Evolutionary conservation across 805 yeast genomes (phyloP).

Genomic region (Priceomyces medius): DNA sequence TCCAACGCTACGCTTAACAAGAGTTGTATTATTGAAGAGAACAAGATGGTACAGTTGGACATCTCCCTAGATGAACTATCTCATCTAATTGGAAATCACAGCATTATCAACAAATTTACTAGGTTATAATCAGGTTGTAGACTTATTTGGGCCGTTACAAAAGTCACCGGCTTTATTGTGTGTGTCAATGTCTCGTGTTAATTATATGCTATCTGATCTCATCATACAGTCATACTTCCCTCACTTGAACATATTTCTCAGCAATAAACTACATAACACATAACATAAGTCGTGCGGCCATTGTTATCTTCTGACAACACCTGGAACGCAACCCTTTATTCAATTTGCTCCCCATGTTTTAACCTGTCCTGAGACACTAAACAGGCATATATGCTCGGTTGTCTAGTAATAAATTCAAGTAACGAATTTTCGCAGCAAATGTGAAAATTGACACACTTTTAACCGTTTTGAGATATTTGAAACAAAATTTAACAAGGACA

Average conservation of each 20-base stretch:
- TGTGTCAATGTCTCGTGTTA: too few species aligned
- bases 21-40: slow-evolving; percentile 38
- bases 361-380: background rate
- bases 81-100: slow-evolving; percentile 22
- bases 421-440: slow-evolving; percentile 6
- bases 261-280: too few species aligned
- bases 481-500: background rate
- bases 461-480: slow-evolving; percentile 5
- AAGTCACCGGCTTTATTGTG: too few species aligned
- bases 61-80: slow-evolving; percentile 52
- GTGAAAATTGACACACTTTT: slow-evolving; percentile 2
- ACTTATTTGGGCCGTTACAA: too few species aligned
- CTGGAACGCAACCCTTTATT: background rate
- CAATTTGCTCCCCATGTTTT: background rate
- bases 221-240: too few species aligned
- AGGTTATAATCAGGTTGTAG: too few species aligned
- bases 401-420: too few species aligned
- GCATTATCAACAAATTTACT: slow-evolving; percentile 21
- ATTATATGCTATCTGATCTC: too few species aligned
- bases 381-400: too few species aligned
- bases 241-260: too few species aligned
- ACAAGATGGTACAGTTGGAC: slow-evolving; percentile 52
- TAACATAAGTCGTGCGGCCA: background rate
- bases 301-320: background rate
- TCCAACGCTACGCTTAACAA: slow-evolving; percentile 28